phyloP scores from a whole-genome alignment of 2,329 filamentous ascomycete genomes.

The Xenoacremonium recifei region DNA sequence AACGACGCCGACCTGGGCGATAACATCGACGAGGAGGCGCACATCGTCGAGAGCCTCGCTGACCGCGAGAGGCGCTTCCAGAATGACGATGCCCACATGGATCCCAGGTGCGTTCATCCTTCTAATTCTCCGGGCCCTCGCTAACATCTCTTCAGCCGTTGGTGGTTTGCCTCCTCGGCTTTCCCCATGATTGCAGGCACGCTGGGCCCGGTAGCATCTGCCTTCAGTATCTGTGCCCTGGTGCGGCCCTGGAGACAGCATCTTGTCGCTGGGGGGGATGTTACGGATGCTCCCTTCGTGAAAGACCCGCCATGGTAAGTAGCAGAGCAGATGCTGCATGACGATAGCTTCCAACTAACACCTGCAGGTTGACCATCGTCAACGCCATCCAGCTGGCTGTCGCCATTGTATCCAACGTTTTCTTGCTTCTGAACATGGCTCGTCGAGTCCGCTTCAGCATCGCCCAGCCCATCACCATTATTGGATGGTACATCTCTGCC shows the following conservation, averaged over 20 bases:
- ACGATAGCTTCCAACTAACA: not conserved
- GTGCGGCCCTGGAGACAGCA: constrained; percentile 74
- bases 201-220: constrained; percentile 80
- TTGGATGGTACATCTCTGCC: constrained; percentile 70
- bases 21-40: constrained; percentile 34
- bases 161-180: constrained; percentile 63
- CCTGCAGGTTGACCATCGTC: constrained; percentile 62
- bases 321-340: not conserved
- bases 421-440: constrained; percentile 85
- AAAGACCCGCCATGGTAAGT: constrained; percentile 68
- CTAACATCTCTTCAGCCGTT: constrained; percentile 42
- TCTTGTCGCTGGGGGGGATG: constrained; percentile 43
- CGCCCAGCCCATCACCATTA: constrained; percentile 79
- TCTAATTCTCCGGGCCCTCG: not conserved
- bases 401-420: constrained; percentile 76
- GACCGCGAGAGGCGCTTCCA: constrained; percentile 24
- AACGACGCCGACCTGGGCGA: constrained; percentile 39
- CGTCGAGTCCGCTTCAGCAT: constrained; percentile 75
- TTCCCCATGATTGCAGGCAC: constrained; percentile 82
- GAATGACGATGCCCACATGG: constrained; percentile 41
- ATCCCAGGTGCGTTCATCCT: constrained; percentile 38
- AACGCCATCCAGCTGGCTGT: constrained; percentile 77
- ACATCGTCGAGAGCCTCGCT: constrained; percentile 23
- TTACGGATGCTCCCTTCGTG: constrained; percentile 52
- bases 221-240: constrained; percentile 85